Conservation (phyloP, 345 rosid species). For the Aegle marmelos region DNA sequence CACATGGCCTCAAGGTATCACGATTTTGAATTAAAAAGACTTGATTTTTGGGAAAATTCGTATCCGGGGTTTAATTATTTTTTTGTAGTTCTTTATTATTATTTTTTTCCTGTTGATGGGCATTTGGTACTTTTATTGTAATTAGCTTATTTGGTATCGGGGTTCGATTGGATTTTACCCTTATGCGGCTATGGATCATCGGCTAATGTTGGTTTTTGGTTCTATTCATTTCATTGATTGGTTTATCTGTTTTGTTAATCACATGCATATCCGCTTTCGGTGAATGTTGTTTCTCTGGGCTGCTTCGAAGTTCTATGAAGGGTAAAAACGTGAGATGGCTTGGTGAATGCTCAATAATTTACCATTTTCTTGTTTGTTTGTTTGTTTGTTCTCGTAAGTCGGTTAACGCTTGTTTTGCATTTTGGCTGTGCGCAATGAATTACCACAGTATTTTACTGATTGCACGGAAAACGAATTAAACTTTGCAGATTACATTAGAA, state of each 20-base stretch:
- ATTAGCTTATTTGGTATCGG: background rate
- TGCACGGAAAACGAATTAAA: background rate
- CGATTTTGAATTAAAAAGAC: background rate
- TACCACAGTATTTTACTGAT: background rate
- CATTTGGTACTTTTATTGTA: background rate
- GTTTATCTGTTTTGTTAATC: background rate
- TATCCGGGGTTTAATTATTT: background rate
- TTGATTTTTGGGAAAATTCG: background rate
- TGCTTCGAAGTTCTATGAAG: background rate
- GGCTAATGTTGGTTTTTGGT: background rate
- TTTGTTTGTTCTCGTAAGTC: background rate
- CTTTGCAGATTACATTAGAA: background rate
- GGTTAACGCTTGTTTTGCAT: background rate
- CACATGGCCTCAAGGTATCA: slow-evolving; percentile 69
- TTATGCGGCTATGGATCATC: background rate
- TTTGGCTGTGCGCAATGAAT: slow-evolving; percentile 1
- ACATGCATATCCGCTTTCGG: background rate
- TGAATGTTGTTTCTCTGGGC: background rate
- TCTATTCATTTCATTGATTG: background rate
- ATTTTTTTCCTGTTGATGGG: background rate
- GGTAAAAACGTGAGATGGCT: background rate
- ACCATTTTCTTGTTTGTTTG: background rate
- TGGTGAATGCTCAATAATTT: background rate
- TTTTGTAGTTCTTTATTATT: background rate
- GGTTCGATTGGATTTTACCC: background rate